phyloP scores from a whole-genome alignment of 176 grass and related monocot genomes.

The Lolium perenne region DNA sequence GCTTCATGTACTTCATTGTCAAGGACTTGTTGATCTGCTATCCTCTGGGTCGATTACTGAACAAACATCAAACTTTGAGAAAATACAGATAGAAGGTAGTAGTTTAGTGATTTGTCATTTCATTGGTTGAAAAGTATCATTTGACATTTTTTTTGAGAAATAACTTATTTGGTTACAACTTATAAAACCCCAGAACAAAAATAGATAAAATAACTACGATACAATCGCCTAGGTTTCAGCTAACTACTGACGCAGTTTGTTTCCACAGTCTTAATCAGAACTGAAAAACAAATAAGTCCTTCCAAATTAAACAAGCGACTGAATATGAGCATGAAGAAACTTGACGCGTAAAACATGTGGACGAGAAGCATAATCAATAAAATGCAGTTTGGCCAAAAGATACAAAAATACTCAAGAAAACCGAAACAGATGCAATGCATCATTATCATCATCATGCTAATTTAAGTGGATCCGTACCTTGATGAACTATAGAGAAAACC shows the following conservation, averaged over 20 bases:
- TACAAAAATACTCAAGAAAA: neutral
- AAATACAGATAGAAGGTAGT: neutral
- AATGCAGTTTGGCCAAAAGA: slow-evolving; percentile 11
- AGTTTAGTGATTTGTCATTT: neutral
- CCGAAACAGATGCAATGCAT: slow-evolving; percentile 27
- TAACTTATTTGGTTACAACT: neutral
- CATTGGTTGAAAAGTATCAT: neutral
- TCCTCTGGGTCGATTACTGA: slow-evolving; percentile 28
- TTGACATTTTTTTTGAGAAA: neutral
- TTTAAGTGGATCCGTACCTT: slow-evolving; percentile 34
- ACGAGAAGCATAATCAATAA: neutral
- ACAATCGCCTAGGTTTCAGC: neutral
- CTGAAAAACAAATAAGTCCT: neutral
- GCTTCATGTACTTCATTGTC: slow-evolving; percentile 98
- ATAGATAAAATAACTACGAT: neutral
- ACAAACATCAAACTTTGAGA: neutral
- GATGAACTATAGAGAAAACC: slow-evolving; percentile 26
- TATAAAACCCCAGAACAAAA: slow-evolving; percentile 3
- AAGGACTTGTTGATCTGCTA: slow-evolving; percentile 30
- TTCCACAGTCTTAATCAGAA: neutral
- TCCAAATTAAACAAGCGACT: neutral
- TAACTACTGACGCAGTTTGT: neutral
- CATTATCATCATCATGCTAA: slow-evolving; percentile 41
- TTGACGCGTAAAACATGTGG: neutral
- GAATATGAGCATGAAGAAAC: neutral